phyloP scores from a whole-genome alignment of 345 rosid species.

The Theobroma cacao region DNA sequence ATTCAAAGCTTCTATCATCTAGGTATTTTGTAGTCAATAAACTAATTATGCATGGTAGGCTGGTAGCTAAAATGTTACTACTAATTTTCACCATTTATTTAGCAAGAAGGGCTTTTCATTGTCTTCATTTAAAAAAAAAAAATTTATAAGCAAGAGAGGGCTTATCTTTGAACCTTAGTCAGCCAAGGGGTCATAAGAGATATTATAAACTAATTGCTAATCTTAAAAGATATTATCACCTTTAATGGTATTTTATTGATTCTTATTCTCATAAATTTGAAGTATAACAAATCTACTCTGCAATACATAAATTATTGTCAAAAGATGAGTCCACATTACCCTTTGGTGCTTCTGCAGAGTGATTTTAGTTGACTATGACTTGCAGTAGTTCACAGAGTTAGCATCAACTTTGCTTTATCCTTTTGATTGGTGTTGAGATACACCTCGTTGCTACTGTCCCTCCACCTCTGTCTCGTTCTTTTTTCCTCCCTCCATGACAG shows the following conservation, averaged over 20 bases:
- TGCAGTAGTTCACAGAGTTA: not conserved
- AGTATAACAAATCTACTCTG: too few relatives aligned
- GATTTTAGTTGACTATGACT: too few relatives aligned
- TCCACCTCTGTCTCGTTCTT: not conserved
- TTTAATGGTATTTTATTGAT: not conserved
- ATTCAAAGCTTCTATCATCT: slow-evolving; percentile 59
- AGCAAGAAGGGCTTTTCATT: not conserved
- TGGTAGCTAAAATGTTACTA: not conserved
- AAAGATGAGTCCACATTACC: too few relatives aligned
- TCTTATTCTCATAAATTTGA: not conserved
- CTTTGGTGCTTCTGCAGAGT: too few relatives aligned
- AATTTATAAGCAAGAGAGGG: not conserved
- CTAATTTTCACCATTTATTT: not conserved
- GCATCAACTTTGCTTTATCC: not conserved
- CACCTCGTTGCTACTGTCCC: not conserved
- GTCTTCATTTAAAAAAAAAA: too few relatives aligned
- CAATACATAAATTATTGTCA: too few relatives aligned
- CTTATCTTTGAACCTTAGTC: not conserved
- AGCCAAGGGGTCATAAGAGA: not conserved
- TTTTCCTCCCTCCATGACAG: not conserved
- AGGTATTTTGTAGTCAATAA: slow-evolving; percentile 35
- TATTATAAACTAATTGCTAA: not conserved
- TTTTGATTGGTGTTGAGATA: not conserved
- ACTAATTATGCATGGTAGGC: not conserved
- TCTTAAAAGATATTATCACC: not conserved